phyloP scores from a whole-genome alignment of 129 eudicot species.

The Smallanthus sonchifolius region DNA sequence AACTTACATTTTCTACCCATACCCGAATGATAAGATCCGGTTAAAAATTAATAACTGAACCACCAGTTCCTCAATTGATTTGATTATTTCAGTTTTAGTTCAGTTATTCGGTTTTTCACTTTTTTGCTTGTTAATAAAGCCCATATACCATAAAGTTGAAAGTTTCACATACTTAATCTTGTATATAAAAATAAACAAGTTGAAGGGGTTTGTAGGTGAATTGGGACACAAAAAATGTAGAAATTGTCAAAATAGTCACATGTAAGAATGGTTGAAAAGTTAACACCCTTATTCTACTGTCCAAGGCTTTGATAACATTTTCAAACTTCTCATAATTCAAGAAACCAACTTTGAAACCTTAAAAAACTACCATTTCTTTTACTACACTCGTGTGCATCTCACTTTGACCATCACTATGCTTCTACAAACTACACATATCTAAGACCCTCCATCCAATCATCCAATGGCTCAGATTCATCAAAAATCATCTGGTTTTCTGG shows the following conservation, averaged over 20 bases:
- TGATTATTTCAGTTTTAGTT: neutral
- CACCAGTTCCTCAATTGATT: neutral
- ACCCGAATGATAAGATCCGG: no score
- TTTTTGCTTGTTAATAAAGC: neutral
- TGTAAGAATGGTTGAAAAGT: conserved; percentile 34
- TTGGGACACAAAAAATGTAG: conserved; percentile 38
- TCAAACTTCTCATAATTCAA: conserved; percentile 41
- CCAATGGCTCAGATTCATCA: conserved; percentile 24
- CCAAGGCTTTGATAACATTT: conserved; percentile 38
- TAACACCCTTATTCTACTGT: conserved; percentile 30
- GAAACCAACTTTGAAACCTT: conserved; percentile 47
- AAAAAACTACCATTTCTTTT: conserved; percentile 43
- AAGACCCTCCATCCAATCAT: conserved; percentile 23
- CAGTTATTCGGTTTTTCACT: no score
- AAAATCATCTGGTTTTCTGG: conserved; percentile 48
- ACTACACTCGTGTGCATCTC: conserved; percentile 64
- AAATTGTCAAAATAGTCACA: conserved; percentile 36
- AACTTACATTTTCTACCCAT: neutral
- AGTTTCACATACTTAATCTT: neutral
- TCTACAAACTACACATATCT: conserved; percentile 12
- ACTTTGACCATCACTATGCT: conserved; percentile 36
- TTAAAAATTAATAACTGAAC: neutral
- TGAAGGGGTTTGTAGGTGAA: conserved; percentile 29
- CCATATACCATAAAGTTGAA: neutral
- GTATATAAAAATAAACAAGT: conserved; percentile 20